Percentiles rank a stretch among this genome's conserved stretches.
Evolutionary conservation across 129 eudicot genomes (phyloP).

Genomic region (Dittrichia graveolens): DNA sequence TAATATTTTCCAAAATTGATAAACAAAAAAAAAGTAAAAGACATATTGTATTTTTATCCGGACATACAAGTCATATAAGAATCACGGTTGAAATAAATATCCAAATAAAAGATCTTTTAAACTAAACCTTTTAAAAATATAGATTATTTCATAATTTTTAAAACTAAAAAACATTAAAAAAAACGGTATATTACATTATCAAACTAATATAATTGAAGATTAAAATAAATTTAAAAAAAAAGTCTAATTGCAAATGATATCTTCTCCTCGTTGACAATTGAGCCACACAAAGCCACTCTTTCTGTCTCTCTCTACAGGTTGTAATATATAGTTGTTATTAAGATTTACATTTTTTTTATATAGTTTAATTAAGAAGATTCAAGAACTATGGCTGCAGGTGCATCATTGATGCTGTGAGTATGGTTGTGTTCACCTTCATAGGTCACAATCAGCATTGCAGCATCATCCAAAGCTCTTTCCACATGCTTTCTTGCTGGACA

Average conservation of each 20-base stretch:
- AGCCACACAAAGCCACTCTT: constrained; percentile 12
- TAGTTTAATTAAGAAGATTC: constrained; percentile 70
- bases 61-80: too few species aligned
- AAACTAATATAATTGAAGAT: neutral
- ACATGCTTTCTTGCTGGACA: constrained; percentile 98
- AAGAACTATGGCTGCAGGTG: constrained; percentile 63
- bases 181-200: too few species aligned
- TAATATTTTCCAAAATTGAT: too few species aligned
- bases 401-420: constrained; percentile 46
- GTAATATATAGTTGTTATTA: constrained; percentile 1
- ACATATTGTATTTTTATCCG: too few species aligned
- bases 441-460: constrained; percentile 84
- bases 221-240: neutral
- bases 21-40: too few species aligned
- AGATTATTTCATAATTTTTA: too few species aligned
- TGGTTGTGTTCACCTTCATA: constrained; percentile 98
- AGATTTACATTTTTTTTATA: constrained; percentile 12
- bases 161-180: too few species aligned
- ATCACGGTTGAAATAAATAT: too few species aligned
- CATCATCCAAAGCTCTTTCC: constrained; percentile 85
- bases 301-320: neutral
- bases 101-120: too few species aligned
- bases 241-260: constrained; percentile 17
- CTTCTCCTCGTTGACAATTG: constrained; percentile 13
- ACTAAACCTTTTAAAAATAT: too few species aligned